Conservation (phyloP, 306 rosid species). For the Senna siamea region DNA sequence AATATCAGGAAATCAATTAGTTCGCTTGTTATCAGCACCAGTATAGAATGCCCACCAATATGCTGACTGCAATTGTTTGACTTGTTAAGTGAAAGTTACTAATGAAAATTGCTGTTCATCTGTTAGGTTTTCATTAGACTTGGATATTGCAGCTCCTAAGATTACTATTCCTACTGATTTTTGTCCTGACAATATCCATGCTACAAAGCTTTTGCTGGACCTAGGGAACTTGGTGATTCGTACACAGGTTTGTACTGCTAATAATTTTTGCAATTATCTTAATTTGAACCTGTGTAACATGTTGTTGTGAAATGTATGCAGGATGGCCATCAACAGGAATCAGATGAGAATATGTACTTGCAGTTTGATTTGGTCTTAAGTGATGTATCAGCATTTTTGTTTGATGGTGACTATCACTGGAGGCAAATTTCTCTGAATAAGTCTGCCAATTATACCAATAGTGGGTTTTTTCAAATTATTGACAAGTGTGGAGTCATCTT, state of each 20-base stretch:
- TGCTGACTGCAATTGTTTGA: neutral
- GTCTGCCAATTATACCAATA: slow-evolving; percentile 45
- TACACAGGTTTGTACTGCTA: slow-evolving; percentile 62
- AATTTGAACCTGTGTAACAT: slow-evolving; percentile 17
- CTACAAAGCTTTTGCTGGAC: slow-evolving; percentile 89
- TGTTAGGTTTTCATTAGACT: slow-evolving; percentile 86
- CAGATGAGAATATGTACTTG: slow-evolving; percentile 76
- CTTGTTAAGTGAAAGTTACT: slow-evolving; percentile 15
- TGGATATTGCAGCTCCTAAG: slow-evolving; percentile 99
- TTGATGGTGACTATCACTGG: slow-evolving; percentile 93
- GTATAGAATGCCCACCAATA: neutral
- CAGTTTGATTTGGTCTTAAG: slow-evolving; percentile 85
- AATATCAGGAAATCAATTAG: neutral
- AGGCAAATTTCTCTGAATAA: slow-evolving; percentile 53
- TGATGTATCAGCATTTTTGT: slow-evolving; percentile 93
- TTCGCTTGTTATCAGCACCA: neutral
- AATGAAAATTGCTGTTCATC: slow-evolving; percentile 35
- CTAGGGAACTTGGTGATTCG: slow-evolving; percentile 85
- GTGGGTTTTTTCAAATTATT: slow-evolving; percentile 73
- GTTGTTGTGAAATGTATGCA: slow-evolving; percentile 48
- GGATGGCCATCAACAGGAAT: slow-evolving; percentile 65
- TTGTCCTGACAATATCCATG: slow-evolving; percentile 71
- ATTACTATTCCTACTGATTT: slow-evolving; percentile 92
- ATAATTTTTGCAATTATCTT: slow-evolving; percentile 13
- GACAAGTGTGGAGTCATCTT: slow-evolving; percentile 84